Percentiles rank a stretch among this genome's conserved stretches.
Conservation (phyloP, 2,329 filamentous ascomycete species). For the Fusarium pseudocircinatum region DNA sequence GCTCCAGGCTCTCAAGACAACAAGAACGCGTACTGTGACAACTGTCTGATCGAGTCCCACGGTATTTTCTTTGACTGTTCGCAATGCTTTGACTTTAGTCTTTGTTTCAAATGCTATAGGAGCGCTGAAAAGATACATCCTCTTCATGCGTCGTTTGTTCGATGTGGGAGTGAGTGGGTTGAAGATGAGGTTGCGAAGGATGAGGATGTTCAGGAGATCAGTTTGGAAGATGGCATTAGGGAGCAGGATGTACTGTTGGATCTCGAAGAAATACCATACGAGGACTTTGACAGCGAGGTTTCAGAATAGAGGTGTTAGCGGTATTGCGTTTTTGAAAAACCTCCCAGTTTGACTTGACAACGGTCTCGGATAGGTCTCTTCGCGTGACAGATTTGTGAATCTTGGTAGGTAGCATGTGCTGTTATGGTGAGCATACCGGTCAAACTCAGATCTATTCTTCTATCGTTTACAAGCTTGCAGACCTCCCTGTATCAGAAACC, state of each 20-base stretch:
- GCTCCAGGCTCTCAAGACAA: not conserved
- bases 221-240: not conserved
- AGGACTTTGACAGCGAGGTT: not conserved
- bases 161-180: not conserved
- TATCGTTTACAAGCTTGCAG: not conserved
- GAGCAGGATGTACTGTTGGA: not conserved
- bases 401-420: not conserved
- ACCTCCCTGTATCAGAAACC: not conserved
- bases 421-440: not conserved
- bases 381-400: not conserved
- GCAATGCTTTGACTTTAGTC: not conserved
- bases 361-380: not conserved
- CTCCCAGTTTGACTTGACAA: accelerated
- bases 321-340: accelerated
- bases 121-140: not conserved
- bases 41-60: not conserved
- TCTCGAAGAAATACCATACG: not conserved
- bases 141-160: not conserved
- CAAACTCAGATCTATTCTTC: not conserved
- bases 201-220: not conserved
- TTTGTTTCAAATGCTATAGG: not conserved
- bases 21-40: not conserved
- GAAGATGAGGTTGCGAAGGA: not conserved
- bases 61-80: not conserved
- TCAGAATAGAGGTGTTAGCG: not conserved